Base-by-base conservation (phyloP, 257 asterid genomes). In the Eustoma russellianum region DNA sequence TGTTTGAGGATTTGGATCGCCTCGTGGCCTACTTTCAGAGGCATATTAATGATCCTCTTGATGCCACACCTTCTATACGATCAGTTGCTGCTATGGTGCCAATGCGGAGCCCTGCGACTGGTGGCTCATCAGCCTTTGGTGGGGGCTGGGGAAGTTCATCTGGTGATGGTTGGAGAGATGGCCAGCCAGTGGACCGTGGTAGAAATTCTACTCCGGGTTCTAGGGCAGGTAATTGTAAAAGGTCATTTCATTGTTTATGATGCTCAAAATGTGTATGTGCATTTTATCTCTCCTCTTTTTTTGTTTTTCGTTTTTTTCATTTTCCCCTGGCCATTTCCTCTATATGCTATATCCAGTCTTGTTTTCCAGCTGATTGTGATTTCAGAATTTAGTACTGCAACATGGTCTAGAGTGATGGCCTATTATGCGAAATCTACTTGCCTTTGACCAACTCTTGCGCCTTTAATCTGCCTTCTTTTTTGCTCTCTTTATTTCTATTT, bases 11-110 rank as follows among this genome's bases (percentile, higher is more conserved):
- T 57, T 71, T 92, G 59, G 97, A 92, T 69, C 90, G 86, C 17
- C 83, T 92, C 11, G 95, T 88, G 45, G 81, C 88, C 19, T 83
- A 88, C 68, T 92, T 92, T 54, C 99, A 92, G 80, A 85, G 79
- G 52, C 99, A 88, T 53, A 77, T 88, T 61, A 90, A 92, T 68
- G 99, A 85, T 66, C 93, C 94, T 10, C 75, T 34, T 44, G 95
- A 81, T 64, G 69, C 88, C 45, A 79, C 77, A 13, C 94, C 81
- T 11, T 85, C 97, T 1, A 67, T 92, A 48, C 77, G 86, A 54
- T 85, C 97, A 19, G 88, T 85, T 63, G 94, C 95, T 63, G 94
- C 99, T 7, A 85, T 66, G 95, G 95, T 92, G 16, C 95, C 95
- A 12, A 79, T 85, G 80, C 81, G 84, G 70, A 85, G 97, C 64